Base-by-base conservation (phyloP, 2,329 filamentous ascomycete genomes). In the Botrytis deweyae region DNA sequence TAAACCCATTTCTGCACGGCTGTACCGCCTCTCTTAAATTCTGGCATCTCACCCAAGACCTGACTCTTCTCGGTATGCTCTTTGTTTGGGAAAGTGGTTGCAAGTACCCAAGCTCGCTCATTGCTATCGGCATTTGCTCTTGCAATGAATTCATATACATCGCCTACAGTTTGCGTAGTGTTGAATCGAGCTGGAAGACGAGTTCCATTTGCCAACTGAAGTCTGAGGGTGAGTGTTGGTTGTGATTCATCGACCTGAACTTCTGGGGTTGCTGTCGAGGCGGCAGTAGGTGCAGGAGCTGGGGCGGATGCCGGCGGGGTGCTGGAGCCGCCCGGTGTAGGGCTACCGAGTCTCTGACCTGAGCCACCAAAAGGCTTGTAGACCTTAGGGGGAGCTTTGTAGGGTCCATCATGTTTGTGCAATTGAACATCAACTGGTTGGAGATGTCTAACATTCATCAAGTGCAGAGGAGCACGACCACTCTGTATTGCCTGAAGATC, bases 71-170 rank as follows among this genome's bases (percentile, higher is more conserved):
- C 92, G 2, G 87, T 90, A 76, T 95, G 88, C 72, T 95, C 92
- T 83, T 93, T 94, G 80, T 89, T 93, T 7, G 93, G 93, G 82
- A 96, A 96, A 0, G 93, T 95, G 0, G 93, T 96, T 76, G 91
- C 92, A 62, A 97, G 84, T 4, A 93, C 91, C 86, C 92, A 96
- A 6, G 86, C 78, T n/a, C 93, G 87, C 58, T 83, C 80, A 44
- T 84, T 84, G 68, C 88, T 87, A 10, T 86, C 86, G 0, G 89
- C 81, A 40, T 88, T 90, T 0, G 92, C 87, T n/a, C 87, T 86
- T 74, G 88, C 84, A 75, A 95, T 89, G 78, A 95, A 95, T 14
- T 86, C 85, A 82, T 96, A 95, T 14, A 97, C 87, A 77, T 95
- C 91, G 25, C 89, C 91, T 65, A 97, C 84, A 0, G 93, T 96